phyloP scores from a whole-genome alignment of 2,329 filamentous ascomycete genomes.

The Zalaria obscura region DNA sequence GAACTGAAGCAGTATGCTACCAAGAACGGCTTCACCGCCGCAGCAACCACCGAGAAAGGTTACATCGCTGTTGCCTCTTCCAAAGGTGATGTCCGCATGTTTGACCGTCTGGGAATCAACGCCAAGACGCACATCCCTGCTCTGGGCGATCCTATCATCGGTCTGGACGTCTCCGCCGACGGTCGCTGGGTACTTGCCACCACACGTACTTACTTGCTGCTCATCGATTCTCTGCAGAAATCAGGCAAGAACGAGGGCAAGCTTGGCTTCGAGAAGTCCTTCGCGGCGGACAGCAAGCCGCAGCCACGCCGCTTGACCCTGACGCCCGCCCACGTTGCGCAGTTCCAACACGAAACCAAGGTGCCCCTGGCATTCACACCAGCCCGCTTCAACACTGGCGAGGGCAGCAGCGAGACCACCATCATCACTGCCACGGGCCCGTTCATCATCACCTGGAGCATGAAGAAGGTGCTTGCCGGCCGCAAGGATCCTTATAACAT shows the following conservation, averaged over 20 bases:
- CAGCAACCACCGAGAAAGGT: constrained; percentile 90
- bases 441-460: constrained; percentile 90
- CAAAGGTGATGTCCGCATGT: constrained; percentile 94
- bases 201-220: constrained; percentile 82
- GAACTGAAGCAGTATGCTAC: constrained; percentile 92
- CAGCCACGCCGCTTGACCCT: constrained; percentile 81
- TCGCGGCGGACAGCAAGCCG: constrained; percentile 84
- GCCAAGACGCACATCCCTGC: constrained; percentile 96
- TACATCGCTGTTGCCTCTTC: constrained; percentile 95
- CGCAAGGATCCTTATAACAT: constrained; percentile 85
- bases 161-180: constrained; percentile 88
- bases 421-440: constrained; percentile 95
- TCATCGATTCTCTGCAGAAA: constrained; percentile 84
- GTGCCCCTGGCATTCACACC: constrained; percentile 75
- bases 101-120: constrained; percentile 90
- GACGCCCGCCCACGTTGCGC: constrained; percentile 82
- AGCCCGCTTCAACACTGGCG: constrained; percentile 84
- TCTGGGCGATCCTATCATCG: constrained; percentile 86
- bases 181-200: constrained; percentile 92
- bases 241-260: constrained; percentile 93
- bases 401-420: constrained; percentile 65
- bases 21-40: constrained; percentile 93
- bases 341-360: constrained; percentile 94
- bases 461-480: constrained; percentile 76
- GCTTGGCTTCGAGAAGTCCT: constrained; percentile 90